A percentile compares a stretch with the other conserved stretches of the same genome.
Conservation (phyloP, 1,139 yeast genomes). For the Hansenula lynferdii region DNA sequence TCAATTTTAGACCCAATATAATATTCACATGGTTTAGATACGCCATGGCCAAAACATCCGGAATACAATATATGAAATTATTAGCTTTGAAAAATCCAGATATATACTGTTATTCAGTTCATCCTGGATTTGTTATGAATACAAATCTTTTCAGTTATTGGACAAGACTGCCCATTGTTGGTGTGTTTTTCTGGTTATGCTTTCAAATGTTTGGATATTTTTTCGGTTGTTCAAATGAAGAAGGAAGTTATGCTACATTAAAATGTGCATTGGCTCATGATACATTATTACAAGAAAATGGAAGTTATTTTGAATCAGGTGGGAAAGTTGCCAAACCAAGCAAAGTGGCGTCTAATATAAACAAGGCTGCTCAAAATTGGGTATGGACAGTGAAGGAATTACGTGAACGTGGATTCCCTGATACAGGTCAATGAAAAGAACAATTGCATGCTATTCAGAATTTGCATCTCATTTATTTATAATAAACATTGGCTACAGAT, state of each 20-base stretch:
- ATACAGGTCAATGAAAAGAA: no score
- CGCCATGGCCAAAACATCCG: conserved; percentile 75
- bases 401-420: conserved; percentile 41
- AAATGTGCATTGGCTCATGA: conserved; percentile 57
- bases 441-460: no score
- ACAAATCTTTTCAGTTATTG: conserved; percentile 72
- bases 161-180: conserved; percentile 73
- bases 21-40: conserved; percentile 77
- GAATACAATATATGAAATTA: conserved; percentile 68
- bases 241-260: conserved; percentile 65
- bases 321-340: conserved; percentile 56
- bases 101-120: conserved; percentile 61
- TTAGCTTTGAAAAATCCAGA: conserved; percentile 64
- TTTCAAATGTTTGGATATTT: conserved; percentile 64
- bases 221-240: conserved; percentile 68
- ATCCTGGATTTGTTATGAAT: conserved; percentile 84
- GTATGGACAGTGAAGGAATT: conserved; percentile 74
- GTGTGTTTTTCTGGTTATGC: conserved; percentile 65
- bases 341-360: conserved; percentile 51
- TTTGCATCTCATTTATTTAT: no score
- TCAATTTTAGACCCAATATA: conserved; percentile 57
- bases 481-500: no score
- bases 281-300: conserved; percentile 49
- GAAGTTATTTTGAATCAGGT: conserved; percentile 60
- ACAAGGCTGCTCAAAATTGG: conserved; percentile 71